These are phyloP conservation scores for Xylaria sp. DNA, from an alignment of 2,329 filamentous ascomycete species.

Conservation along the genomic window DNA sequence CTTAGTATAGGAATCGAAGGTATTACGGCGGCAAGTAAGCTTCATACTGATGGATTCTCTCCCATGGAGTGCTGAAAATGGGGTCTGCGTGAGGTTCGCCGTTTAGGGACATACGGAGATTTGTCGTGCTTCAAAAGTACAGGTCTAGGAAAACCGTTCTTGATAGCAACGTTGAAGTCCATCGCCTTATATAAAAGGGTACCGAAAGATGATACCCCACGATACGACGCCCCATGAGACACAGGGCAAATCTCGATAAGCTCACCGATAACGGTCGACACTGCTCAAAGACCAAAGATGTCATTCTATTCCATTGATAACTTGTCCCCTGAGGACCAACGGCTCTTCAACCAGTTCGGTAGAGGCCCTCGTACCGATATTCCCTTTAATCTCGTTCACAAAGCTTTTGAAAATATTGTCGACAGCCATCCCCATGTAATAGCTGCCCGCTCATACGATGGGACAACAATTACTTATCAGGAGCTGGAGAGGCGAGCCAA, in stretches of 20 bases:
- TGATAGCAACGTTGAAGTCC: neutral
- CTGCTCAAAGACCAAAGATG: slow-evolving; percentile 28
- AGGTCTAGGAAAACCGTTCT: neutral
- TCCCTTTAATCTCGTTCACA: slow-evolving; percentile 50
- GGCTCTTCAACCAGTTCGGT: slow-evolving; percentile 44
- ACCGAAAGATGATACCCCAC: slow-evolving; percentile 1
- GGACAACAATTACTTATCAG: slow-evolving; percentile 54
- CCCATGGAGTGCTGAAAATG: slow-evolving; percentile 11
- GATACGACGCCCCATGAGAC: neutral
- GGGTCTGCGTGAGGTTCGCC: neutral
- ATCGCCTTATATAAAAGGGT: slow-evolving; percentile 23
- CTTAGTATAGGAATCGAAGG: slow-evolving; percentile 3
- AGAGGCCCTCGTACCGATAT: slow-evolving; percentile 42
- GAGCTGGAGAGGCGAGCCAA: slow-evolving; percentile 57
- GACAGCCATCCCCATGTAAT: slow-evolving; percentile 50
- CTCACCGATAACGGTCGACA: slow-evolving; percentile 1
- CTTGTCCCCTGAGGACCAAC: slow-evolving; percentile 41
- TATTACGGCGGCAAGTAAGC: slow-evolving; percentile 3
- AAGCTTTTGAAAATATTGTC: slow-evolving; percentile 49
- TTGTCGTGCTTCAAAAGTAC: neutral
- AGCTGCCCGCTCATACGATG: slow-evolving; percentile 52
- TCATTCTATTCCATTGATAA: slow-evolving; percentile 42
- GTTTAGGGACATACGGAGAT: neutral
- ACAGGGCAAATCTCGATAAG: neutral
- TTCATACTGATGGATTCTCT: slow-evolving; percentile 12